Base-by-base conservation (phyloP, 768 basidiomycete genomes). In the Trametes cingulata region DNA sequence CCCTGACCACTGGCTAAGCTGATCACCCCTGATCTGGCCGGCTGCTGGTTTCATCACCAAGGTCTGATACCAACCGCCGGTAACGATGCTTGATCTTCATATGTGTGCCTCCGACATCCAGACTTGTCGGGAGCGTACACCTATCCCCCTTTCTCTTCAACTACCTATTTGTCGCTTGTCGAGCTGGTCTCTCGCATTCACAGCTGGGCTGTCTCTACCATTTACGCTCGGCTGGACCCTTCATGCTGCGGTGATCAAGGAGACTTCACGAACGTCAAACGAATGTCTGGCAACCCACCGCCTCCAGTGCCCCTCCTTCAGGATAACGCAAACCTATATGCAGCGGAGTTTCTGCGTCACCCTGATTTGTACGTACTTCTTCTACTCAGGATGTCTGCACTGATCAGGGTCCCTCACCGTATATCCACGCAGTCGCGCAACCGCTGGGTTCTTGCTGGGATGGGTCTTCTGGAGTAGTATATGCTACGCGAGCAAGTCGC, bases 371-470 rank as follows among this genome's bases (percentile, higher is more conserved):
- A 40, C 65, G 75, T 65, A 2, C 42, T 37, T 55, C 37, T 43
- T 48, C 33, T 20, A 12, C n/a, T 19, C 29, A 19, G 14, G 29
- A 37, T 17, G 19, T 55, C 37, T 33, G 3, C 13, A 36, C 39
- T 12, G 17, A 37, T 48, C 50, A 19, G 20, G 19, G 25, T 15
- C 14, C 37, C 53, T 46, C 15, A 46, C 14, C 3, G 17, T 7
- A 24, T 17, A 33, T 10, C 29, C 29, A 24, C 43, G 42, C 22
- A 80, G 78, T 61, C 76, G 70, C 36, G 66, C 73, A 15, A 65
- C 78, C 22, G 67, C 76, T 14, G 68, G 74, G 0, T 80, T 80
- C 64, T 75, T 75, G 50, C 67, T 78, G 7, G 78, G 78, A 35
- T 77, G 75, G 70, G 76, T 77, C 3, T 78, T 76, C 61, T 64